Evolutionary conservation across 164 flowering plant species (phyloP).

Genomic region (Santalum album): DNA sequence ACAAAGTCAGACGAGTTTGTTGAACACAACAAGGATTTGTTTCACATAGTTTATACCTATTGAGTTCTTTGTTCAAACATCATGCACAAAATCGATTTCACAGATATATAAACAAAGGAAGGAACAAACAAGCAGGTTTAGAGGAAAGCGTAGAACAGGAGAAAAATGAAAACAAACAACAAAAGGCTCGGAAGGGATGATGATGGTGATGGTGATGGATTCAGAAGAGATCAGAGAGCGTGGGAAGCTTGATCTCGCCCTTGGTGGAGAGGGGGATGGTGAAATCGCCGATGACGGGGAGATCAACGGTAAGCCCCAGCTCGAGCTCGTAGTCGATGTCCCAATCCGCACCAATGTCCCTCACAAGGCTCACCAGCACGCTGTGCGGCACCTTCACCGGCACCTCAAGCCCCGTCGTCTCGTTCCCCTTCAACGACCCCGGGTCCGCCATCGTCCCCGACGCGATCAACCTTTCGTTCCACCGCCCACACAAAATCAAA

Average conservation of each 20-base stretch:
- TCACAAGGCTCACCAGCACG: conserved; percentile 38
- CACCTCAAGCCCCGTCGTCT: conserved; percentile 36
- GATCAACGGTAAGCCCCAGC: conserved; percentile 39
- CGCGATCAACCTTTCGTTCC: conserved; percentile 52
- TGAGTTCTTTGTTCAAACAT: too few species aligned
- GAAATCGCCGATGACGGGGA: conserved; percentile 53
- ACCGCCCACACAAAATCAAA: too few species aligned
- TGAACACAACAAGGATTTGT: too few species aligned
- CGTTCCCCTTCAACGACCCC: conserved; percentile 44
- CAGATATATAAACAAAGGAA: too few species aligned
- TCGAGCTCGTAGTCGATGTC: conserved; percentile 55
- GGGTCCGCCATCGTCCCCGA: conserved; percentile 61
- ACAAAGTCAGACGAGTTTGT: too few species aligned
- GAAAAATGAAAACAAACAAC: too few species aligned
- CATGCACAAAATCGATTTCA: too few species aligned
- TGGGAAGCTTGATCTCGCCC: conserved; percentile 73
- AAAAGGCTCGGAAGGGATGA: too few species aligned
- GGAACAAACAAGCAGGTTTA: too few species aligned
- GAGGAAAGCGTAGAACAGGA: too few species aligned
- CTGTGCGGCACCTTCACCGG: conserved; percentile 42
- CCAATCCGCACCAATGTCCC: conserved; percentile 58
- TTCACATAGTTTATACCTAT: too few species aligned
- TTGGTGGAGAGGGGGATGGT: conserved; percentile 51
- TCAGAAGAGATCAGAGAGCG: conserved; percentile 25
- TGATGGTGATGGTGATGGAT: too few species aligned